Conservation (phyloP, 2,329 filamentous ascomycete species). For the Nemania sp. region DNA sequence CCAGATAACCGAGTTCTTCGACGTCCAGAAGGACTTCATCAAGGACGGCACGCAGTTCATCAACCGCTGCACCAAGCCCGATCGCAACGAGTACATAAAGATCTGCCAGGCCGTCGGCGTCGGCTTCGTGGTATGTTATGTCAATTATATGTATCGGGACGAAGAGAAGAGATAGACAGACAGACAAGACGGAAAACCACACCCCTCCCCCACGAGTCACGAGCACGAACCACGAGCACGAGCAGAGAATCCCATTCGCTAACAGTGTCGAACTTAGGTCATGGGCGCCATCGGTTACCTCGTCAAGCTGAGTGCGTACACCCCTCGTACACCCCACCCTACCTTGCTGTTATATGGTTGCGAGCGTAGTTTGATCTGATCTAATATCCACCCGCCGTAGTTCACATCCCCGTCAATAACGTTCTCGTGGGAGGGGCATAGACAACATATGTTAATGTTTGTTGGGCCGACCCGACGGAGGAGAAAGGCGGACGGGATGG, state of each 20-base stretch:
- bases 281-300: constrained; percentile 65
- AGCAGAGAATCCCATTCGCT: constrained; percentile 3
- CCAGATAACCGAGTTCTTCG: constrained; percentile 71
- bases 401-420: constrained; percentile 73
- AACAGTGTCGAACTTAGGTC: constrained; percentile 17
- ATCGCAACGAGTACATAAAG: constrained; percentile 54
- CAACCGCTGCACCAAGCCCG: constrained; percentile 64
- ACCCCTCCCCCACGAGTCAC: too few species aligned
- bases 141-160: too few species aligned
- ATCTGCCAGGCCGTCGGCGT: constrained; percentile 64
- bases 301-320: constrained; percentile 66
- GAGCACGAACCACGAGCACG: too few species aligned
- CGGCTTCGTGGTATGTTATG: constrained; percentile 61
- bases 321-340: not conserved
- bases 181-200: not conserved
- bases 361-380: too few species aligned
- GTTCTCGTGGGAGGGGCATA: constrained; percentile 70
- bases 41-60: constrained; percentile 66
- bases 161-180: too few species aligned
- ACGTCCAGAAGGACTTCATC: constrained; percentile 69
- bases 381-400: constrained; percentile 41
- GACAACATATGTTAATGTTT: not conserved
- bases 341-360: not conserved
- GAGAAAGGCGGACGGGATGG: not conserved
- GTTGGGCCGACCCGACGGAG: not conserved